phyloP scores from a whole-genome alignment of 2,329 filamentous ascomycete species.

The Stagonosporopsis cucurbitacearum region DNA sequence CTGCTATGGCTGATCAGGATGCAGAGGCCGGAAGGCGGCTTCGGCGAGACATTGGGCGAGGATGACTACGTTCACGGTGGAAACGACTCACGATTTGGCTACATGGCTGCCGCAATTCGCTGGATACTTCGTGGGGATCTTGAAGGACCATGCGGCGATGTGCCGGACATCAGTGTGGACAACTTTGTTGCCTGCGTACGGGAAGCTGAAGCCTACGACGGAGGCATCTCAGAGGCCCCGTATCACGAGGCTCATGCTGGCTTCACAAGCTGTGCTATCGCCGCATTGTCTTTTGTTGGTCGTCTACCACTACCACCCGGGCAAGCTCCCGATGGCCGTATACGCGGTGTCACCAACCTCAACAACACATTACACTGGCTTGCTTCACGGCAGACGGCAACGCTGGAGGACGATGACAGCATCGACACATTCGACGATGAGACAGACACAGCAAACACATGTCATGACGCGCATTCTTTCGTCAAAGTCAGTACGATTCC shows the following conservation, averaged over 20 bases:
- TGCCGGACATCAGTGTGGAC: conserved; percentile 77
- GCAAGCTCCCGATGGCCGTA: conserved; percentile 32
- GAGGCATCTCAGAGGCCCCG: conserved; percentile 79
- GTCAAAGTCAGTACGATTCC: conserved; percentile 42
- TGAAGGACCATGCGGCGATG: conserved; percentile 60
- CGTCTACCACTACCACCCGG: conserved; percentile 55
- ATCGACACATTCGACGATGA: conserved; percentile 48
- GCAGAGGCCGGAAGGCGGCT: conserved; percentile 86
- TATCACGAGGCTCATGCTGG: conserved; percentile 87
- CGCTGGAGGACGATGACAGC: conserved; percentile 52
- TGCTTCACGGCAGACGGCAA: conserved; percentile 54
- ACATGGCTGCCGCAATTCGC: conserved; percentile 79
- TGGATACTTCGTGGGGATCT: conserved; percentile 75
- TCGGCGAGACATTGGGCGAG: conserved; percentile 78
- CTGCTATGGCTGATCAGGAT: conserved; percentile 76
- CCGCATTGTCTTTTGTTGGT: conserved; percentile 76
- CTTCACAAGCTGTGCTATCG: conserved; percentile 87
- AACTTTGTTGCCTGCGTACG: conserved; percentile 74
- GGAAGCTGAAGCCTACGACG: conserved; percentile 76
- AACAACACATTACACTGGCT: conserved; percentile 55
- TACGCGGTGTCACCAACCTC: conserved; percentile 49
- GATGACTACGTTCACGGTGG: conserved; percentile 73
- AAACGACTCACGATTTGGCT: conserved; percentile 85
- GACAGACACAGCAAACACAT: conserved; percentile 49
- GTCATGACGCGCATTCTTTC: conserved; percentile 50